phyloP scores from a whole-genome alignment of 441 rosid species.

The Metrosideros polymorpha region DNA sequence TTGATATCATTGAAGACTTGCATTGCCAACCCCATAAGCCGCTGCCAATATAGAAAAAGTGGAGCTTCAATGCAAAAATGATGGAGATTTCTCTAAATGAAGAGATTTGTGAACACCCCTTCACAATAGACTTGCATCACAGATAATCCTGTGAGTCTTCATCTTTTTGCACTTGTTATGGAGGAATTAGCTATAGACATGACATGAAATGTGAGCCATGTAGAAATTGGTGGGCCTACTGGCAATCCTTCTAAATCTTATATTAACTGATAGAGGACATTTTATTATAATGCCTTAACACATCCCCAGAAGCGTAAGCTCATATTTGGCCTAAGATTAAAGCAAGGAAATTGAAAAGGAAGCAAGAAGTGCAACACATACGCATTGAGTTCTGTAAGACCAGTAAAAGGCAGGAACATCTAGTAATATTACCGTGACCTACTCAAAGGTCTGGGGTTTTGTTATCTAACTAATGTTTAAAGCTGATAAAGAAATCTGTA shows the following conservation, averaged over 20 bases:
- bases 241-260: neutral
- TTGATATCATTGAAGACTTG: conserved; percentile 53
- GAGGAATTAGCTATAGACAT: neutral
- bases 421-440: accelerated
- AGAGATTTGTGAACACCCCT: neutral
- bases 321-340: neutral
- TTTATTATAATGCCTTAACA: neutral
- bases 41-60: conserved; percentile 23
- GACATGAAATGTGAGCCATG: neutral
- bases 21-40: conserved; percentile 86
- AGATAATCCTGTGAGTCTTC: neutral
- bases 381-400: neutral
- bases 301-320: neutral
- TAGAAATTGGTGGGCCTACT: neutral
- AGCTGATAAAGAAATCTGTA: neutral
- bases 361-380: neutral
- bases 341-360: neutral
- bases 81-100: neutral
- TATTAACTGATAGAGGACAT: neutral
- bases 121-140: neutral
- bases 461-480: neutral
- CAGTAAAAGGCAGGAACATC: neutral
- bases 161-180: neutral
- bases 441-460: neutral
- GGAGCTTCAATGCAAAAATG: neutral